Evolutionary conservation across 2,329 filamentous ascomycete genomes (phyloP).

Genomic region (Pseudogymnoascus sp.): DNA sequence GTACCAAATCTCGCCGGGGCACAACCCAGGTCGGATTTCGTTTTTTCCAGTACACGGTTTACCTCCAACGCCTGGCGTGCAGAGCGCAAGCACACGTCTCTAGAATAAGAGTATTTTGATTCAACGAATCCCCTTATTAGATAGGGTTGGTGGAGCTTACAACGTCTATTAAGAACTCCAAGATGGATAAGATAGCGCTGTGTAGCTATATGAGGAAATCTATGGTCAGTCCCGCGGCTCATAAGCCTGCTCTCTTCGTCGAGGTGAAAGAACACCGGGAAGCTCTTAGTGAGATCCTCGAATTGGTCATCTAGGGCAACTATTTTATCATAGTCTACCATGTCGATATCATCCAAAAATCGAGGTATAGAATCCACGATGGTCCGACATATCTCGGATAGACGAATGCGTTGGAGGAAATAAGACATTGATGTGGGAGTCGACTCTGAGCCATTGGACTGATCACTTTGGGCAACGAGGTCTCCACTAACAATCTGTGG

Average conservation of each 20-base stretch:
- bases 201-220: conserved; percentile 20
- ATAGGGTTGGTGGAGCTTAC: conserved; percentile 34
- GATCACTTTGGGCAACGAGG: conserved; percentile 28
- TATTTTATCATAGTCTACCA: conserved; percentile 27
- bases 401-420: conserved; percentile 30
- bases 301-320: conserved; percentile 32
- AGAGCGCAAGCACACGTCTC: conserved; percentile 31
- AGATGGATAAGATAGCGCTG: conserved; percentile 33
- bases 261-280: conserved; percentile 32
- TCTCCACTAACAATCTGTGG: conserved; percentile 33
- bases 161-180: conserved; percentile 31
- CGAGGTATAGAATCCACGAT: conserved; percentile 31
- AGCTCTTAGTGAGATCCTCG: conserved; percentile 24
- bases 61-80: conserved; percentile 26
- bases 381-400: conserved; percentile 32
- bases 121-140: conserved; percentile 27
- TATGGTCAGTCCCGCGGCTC: conserved; percentile 11
- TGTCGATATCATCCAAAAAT: conserved; percentile 17
- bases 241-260: conserved; percentile 12
- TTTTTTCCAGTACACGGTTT: conserved; percentile 25
- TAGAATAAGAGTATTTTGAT: conserved; percentile 28
- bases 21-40: conserved; percentile 21
- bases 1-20: conserved; percentile 25
- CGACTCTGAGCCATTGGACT: conserved; percentile 19
- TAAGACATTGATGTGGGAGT: conserved; percentile 33